These are phyloP conservation scores for Dalbergia oliveri DNA, from an alignment of 306 rosid species.

Conservation along the genomic window DNA sequence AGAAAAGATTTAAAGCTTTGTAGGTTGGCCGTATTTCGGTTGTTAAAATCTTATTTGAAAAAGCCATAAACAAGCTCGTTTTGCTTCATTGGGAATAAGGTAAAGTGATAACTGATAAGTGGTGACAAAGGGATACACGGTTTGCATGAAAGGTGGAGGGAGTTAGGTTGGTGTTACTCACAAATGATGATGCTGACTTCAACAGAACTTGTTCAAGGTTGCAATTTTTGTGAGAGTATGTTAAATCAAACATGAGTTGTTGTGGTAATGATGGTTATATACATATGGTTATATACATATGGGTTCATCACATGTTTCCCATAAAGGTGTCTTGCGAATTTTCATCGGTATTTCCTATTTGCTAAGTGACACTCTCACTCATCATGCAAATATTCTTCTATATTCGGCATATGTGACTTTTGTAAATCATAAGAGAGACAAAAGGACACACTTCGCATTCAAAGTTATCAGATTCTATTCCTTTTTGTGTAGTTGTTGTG, in stretches of 20 bases:
- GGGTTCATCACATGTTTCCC: neutral
- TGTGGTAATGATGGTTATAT: slow-evolving; percentile 3
- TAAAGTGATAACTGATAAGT: neutral
- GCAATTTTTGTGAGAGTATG: neutral
- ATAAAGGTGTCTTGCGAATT: neutral
- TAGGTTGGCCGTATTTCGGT: neutral
- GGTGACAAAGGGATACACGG: slow-evolving; percentile 13
- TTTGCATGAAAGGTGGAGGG: slow-evolving; percentile 39
- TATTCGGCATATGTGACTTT: neutral
- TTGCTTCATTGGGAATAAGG: neutral
- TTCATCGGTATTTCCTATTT: neutral
- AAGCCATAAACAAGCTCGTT: neutral
- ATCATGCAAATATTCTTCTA: neutral
- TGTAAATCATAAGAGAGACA: neutral
- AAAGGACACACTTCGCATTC: neutral
- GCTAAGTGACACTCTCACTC: neutral
- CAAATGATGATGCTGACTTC: slow-evolving; percentile 18
- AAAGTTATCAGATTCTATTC: neutral
- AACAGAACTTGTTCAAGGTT: neutral
- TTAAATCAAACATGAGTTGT: slow-evolving; percentile 3
- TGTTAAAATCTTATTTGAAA: neutral
- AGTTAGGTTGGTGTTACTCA: slow-evolving; percentile 27
- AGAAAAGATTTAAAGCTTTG: neutral
- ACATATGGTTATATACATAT: neutral
- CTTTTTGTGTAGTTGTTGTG: neutral